Evolutionary conservation across 106 monocot genomes (phyloP), one percentile per base, ranked within the genome.

Genomic region (Dioscorea zingiberensis): DNA sequence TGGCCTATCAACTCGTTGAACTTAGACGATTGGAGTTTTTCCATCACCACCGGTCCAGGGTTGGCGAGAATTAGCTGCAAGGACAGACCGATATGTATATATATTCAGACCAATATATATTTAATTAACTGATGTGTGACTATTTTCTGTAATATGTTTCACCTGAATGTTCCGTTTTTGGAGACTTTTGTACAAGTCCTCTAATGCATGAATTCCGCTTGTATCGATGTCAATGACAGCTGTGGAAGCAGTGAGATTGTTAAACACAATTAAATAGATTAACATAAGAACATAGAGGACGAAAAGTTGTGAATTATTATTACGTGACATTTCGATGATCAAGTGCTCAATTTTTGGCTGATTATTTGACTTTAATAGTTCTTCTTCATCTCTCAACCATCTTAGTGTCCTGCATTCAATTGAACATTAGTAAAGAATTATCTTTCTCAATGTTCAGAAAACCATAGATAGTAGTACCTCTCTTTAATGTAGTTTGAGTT

Each of bases 271-370:
- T n/a, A 51, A 51, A 51, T 51, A 4, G 15, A 38, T 38, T 38
- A 38, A 38, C 38, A 2, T 25, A 44, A 10, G 4, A 18, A 44
- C 3, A 38, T 16, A 5, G 26, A 69, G 10, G 54, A 59, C 22
- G 24, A 62, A 13, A 32, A 56, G 7, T 26, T 8, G 23, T 3
- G 59, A 13, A 27, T 2, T 0, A 51, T 51, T 16, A 63, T 93
- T 74, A 88, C 88, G 83, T 30, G 93, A 88, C 88, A 93, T 80
- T 17, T 93, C 93, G 2, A 93, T 69, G 7, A 93, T 72, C 77
- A 93, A 72, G 68, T 65, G 77, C 54, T 81, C 62, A 21, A 88
- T 83, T 55, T 19, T 69, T 28, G 80, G 73, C 55, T 71, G 69
- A 10, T 70, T 30, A 12, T 53, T 68, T 13, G 22, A 62, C 66